Conservation (phyloP, 2,329 filamentous ascomycete species). For the Nemania sp. region DNA sequence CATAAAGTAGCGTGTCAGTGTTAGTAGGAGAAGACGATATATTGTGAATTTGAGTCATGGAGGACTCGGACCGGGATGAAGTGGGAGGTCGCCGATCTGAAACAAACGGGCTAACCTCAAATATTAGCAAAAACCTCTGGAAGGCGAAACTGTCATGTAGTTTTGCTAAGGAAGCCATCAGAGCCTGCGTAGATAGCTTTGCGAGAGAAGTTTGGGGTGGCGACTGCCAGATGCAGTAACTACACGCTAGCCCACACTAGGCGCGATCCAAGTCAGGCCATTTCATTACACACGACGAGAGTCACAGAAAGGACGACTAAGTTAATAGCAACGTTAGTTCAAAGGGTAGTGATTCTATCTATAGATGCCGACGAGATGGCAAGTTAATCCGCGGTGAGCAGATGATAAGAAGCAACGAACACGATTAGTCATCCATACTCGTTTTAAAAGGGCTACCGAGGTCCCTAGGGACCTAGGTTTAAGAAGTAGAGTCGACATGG, state of each 20-base stretch:
- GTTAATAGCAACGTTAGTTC: not conserved
- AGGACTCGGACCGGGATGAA: not conserved
- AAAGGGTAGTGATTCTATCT: not conserved
- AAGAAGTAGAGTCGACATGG: no score
- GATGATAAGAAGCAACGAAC: no score
- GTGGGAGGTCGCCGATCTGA: not conserved
- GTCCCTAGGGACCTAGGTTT: no score
- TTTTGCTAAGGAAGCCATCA: conserved; percentile 5
- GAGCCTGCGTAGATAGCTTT: not conserved
- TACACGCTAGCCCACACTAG: not conserved
- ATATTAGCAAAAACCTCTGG: conserved; percentile 1
- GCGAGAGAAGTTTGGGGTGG: not conserved
- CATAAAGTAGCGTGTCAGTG: conserved; percentile 9
- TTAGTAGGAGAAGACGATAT: not conserved
- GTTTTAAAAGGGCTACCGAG: no score
- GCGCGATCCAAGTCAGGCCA: not conserved
- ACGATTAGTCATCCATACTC: no score
- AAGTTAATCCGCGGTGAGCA: no score
- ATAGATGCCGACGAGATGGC: no score
- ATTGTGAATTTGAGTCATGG: conserved; percentile 1
- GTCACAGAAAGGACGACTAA: not conserved
- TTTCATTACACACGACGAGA: not conserved
- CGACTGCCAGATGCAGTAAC: not conserved
- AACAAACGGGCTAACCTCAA: not conserved
- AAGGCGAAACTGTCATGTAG: conserved; percentile 5